phyloP scores from a whole-genome alignment of 129 eudicot genomes.

The Escallonia herrerae region DNA sequence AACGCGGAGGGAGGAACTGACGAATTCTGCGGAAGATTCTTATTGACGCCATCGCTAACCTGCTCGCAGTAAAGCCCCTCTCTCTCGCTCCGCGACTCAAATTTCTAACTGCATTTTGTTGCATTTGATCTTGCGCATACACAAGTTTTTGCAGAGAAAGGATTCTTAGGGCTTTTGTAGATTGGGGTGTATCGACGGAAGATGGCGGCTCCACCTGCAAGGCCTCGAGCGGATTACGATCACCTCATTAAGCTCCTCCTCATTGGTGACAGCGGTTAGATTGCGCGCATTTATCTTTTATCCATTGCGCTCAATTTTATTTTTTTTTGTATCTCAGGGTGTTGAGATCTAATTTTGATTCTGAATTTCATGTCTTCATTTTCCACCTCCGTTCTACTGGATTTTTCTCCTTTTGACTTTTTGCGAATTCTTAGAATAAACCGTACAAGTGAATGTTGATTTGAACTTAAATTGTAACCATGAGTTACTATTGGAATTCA shows the following conservation, averaged over 20 bases:
- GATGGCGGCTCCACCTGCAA: slow-evolving; percentile 38
- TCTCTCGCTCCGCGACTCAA: background rate
- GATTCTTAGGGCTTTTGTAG: background rate
- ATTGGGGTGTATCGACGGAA: background rate
- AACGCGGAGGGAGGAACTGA: too few species aligned
- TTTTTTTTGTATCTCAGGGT: background rate
- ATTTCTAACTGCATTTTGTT: background rate
- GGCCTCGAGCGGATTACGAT: slow-evolving; percentile 34
- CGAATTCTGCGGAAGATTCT: too few species aligned
- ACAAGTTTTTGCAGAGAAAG: background rate
- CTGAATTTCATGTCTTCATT: background rate
- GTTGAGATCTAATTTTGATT: background rate
- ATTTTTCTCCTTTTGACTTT: background rate
- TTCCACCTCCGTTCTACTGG: background rate
- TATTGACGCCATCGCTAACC: too few species aligned
- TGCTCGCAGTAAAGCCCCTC: background rate
- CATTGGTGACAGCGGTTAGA: slow-evolving; percentile 32
- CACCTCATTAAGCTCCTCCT: slow-evolving; percentile 28
- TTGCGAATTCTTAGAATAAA: background rate
- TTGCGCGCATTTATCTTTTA: background rate
- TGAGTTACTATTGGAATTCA: too few species aligned
- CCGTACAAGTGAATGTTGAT: too few species aligned
- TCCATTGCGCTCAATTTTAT: background rate
- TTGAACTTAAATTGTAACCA: too few species aligned
- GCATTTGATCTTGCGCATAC: background rate